Conservation (phyloP, 2,329 filamentous ascomycete species). For the Talaromyces atroroseus region DNA sequence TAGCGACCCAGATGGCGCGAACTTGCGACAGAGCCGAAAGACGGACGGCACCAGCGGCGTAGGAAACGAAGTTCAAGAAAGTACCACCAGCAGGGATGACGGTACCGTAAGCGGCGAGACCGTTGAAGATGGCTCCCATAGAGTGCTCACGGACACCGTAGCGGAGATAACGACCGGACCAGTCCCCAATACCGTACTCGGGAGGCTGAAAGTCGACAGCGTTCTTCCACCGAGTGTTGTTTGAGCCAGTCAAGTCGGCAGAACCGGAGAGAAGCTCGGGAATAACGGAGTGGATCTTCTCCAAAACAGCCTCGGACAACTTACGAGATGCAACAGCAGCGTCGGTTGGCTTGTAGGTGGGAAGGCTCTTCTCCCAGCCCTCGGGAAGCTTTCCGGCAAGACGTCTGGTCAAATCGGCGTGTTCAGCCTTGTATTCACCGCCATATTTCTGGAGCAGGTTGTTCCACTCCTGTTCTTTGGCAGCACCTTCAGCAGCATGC, state of each 20-base stretch:
- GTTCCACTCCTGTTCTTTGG: conserved; percentile 92
- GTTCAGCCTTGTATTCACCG: conserved; percentile 69
- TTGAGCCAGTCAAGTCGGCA: conserved; percentile 95
- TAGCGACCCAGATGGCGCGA: conserved; percentile 91
- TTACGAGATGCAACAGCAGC: conserved; percentile 86
- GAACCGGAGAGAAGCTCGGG: conserved; percentile 95
- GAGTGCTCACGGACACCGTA: conserved; percentile 50
- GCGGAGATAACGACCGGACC: conserved; percentile 74
- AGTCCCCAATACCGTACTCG: conserved; percentile 77
- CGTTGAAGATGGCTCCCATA: conserved; percentile 55
- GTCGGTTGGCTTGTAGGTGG: conserved; percentile 83
- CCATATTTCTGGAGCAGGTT: conserved; percentile 83
- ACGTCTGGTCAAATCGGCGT: conserved; percentile 75
- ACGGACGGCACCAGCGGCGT: conserved; percentile 90
- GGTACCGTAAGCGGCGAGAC: conserved; percentile 90
- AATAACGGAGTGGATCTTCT: conserved; percentile 74
- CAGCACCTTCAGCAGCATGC: conserved; percentile 78
- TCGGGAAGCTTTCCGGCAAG: conserved; percentile 78
- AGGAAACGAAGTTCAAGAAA: conserved; percentile 99
- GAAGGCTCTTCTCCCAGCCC: conserved; percentile 92
- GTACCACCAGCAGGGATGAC: conserved; percentile 91
- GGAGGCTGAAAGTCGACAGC: conserved; percentile 97
- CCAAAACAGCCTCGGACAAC: conserved; percentile 88
- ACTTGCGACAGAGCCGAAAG: conserved; percentile 87
- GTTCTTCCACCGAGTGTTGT: conserved; percentile 97